Evolutionary conservation across 176 grass and related monocot genomes (phyloP).

Genomic region (Aegilops bicornis): DNA sequence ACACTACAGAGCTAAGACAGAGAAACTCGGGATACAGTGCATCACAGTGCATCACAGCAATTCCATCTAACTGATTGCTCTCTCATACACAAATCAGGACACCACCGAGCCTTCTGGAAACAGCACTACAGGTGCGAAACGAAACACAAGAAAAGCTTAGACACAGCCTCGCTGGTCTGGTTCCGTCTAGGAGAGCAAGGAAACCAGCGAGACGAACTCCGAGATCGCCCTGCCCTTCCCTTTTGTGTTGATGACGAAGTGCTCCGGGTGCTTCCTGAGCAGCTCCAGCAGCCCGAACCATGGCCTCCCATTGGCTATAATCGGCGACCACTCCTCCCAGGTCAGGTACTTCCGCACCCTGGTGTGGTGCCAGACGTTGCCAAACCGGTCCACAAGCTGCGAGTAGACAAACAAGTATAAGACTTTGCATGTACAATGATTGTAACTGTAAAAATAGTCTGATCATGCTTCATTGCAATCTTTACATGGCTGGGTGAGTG

Average conservation of each 20-base stretch:
- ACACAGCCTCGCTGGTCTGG: not conserved
- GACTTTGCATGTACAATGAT: not conserved
- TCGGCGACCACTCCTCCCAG: conserved; percentile 68
- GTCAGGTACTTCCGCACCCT: conserved; percentile 76
- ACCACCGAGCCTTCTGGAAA: not conserved
- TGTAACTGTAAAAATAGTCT: not conserved
- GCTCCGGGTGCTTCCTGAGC: conserved; percentile 88
- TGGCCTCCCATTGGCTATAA: conserved; percentile 66
- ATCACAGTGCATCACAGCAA: not conserved
- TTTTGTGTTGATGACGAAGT: conserved; percentile 92
- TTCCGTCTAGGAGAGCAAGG: conserved; percentile 62
- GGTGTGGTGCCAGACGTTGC: conserved; percentile 79
- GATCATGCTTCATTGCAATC: too few relatives aligned
- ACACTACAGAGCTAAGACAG: not conserved
- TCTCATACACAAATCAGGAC: not conserved
- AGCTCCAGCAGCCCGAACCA: conserved; percentile 76
- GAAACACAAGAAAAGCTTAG: not conserved
- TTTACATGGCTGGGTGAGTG: too few relatives aligned
- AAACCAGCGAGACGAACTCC: conserved; percentile 85
- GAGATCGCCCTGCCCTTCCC: conserved; percentile 80
- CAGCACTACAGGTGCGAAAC: not conserved
- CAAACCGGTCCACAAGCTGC: conserved; percentile 84
- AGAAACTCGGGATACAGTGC: not conserved
- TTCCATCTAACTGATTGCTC: not conserved
- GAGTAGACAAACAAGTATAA: conserved; percentile 12